These are phyloP conservation scores for Lycium barbarum DNA, from an alignment of 257 asterid species.

Conservation along the genomic window DNA sequence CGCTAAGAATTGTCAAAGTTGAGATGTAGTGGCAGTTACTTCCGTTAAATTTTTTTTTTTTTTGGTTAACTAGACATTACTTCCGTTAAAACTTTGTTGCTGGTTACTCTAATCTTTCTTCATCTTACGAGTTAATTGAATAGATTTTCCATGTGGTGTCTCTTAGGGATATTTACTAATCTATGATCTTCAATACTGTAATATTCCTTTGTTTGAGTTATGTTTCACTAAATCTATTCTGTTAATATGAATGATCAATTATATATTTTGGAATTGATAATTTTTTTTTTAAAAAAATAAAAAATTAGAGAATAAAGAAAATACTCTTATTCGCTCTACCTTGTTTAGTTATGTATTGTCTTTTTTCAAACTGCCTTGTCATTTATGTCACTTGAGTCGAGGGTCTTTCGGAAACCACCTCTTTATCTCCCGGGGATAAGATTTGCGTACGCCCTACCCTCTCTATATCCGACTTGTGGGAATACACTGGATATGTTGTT, in stretches of 20 bases:
- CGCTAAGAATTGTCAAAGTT: constrained; percentile 56
- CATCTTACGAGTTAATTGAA: background rate
- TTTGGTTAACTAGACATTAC: background rate
- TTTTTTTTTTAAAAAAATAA: too few relatives aligned
- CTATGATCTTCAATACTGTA: background rate
- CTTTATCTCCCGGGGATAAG: too few relatives aligned
- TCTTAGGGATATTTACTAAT: background rate
- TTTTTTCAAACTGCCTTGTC: too few relatives aligned
- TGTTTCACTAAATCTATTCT: background rate
- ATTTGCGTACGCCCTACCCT: too few relatives aligned
- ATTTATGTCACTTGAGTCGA: too few relatives aligned
- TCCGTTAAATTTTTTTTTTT: background rate
- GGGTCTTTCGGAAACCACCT: too few relatives aligned
- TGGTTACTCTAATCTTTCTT: background rate
- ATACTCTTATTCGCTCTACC: too few relatives aligned
- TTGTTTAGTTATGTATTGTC: too few relatives aligned
- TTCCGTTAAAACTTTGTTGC: background rate
- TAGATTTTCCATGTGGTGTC: background rate
- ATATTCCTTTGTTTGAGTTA: background rate
- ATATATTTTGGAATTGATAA: background rate
- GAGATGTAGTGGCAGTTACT: constrained; percentile 14
- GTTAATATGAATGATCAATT: background rate
- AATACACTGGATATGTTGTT: too few relatives aligned
- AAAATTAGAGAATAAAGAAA: background rate
- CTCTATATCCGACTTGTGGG: too few relatives aligned